Evolutionary conservation across 192 early-diverging fungal species (phyloP).

Genomic region (Coemansia sp.): DNA sequence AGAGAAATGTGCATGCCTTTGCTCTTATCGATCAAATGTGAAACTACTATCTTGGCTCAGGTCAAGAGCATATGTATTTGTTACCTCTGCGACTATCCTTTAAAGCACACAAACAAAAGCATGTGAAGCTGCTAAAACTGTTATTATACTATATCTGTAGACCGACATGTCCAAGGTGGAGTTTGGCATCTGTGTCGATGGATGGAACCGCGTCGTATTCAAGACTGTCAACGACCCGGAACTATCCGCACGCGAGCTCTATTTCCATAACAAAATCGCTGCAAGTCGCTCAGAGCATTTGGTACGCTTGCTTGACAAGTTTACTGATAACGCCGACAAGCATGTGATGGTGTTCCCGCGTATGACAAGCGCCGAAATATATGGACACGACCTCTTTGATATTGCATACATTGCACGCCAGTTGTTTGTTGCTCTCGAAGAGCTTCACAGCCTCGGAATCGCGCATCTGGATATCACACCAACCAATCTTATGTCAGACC

Average conservation of each 20-base stretch:
- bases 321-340: conserved; percentile 58
- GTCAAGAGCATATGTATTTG: too few species aligned
- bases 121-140: not conserved
- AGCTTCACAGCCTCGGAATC: conserved; percentile 62
- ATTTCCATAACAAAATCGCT: conserved; percentile 54
- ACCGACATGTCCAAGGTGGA: conserved; percentile 62
- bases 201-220: conserved; percentile 62
- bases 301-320: conserved; percentile 62
- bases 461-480: conserved; percentile 70
- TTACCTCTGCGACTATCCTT: too few species aligned
- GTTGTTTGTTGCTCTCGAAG: conserved; percentile 59
- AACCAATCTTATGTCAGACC: conserved; percentile 64
- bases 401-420: conserved; percentile 55
- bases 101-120: not conserved
- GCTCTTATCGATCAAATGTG: not conserved
- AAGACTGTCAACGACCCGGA: conserved; percentile 61
- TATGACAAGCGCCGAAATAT: conserved; percentile 52
- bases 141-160: conserved; percentile 18
- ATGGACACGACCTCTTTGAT: conserved; percentile 57
- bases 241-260: conserved; percentile 59
- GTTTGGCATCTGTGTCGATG: conserved; percentile 63
- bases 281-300: conserved; percentile 45
- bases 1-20: not conserved
- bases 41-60: too few species aligned
- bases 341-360: conserved; percentile 66